A percentile compares a stretch with the other conserved stretches of the same genome.
These are phyloP conservation scores for Stentor roeselii DNA, from an alignment of 73 alveolate species.

Conservation along the genomic window DNA sequence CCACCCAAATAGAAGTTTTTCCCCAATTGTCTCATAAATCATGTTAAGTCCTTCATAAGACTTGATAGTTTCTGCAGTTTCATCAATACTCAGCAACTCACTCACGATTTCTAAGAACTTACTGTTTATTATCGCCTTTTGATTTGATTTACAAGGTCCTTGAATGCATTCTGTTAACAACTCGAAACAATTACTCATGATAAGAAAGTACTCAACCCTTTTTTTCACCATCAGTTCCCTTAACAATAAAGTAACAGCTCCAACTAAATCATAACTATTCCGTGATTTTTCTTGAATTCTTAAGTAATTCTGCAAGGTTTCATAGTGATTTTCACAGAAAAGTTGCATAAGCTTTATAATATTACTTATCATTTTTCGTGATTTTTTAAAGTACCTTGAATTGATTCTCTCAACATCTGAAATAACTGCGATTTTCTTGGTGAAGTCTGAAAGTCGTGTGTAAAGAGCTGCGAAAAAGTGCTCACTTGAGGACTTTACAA, in stretches of 20 bases:
- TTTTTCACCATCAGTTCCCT: neutral
- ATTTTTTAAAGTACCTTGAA: neutral
- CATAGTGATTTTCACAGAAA: slow-evolving; percentile 68
- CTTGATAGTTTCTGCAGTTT: neutral
- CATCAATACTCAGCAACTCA: slow-evolving; percentile 3
- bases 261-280: slow-evolving; percentile 32
- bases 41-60: neutral
- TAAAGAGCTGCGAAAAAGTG: neutral
- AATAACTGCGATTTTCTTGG: neutral
- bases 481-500: neutral
- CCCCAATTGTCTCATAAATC: neutral
- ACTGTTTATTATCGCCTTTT: slow-evolving; percentile 52
- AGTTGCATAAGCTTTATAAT: slow-evolving; percentile 52
- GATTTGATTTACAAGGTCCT: slow-evolving; percentile 75
- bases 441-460: neutral
- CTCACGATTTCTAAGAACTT: slow-evolving; percentile 67
- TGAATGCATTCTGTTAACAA: slow-evolving; percentile 58
- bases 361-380: neutral
- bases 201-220: neutral
- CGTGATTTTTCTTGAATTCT: slow-evolving; percentile 46
- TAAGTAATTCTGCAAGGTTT: slow-evolving; percentile 47
- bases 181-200: slow-evolving; percentile 38
- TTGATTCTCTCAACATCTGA: neutral
- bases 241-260: neutral
- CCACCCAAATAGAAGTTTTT: slow-evolving; percentile 30